phyloP scores from a whole-genome alignment of 129 eudicot species.

The Flaveria linearis region DNA sequence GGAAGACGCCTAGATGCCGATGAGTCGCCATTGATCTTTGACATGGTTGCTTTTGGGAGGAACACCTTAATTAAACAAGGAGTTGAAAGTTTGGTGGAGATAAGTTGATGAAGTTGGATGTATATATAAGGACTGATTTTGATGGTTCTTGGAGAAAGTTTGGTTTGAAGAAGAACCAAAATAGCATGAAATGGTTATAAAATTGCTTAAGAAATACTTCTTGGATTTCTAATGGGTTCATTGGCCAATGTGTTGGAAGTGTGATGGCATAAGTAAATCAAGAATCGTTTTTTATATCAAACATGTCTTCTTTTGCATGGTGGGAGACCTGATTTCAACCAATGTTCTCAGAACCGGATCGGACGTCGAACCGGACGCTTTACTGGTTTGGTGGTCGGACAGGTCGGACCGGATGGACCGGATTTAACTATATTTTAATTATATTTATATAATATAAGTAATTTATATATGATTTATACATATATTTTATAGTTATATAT shows the following conservation, averaged over 20 bases:
- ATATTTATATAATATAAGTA: too few relatives aligned
- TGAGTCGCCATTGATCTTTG: conserved; percentile 34
- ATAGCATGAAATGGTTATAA: conserved; percentile 61
- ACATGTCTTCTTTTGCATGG: not conserved
- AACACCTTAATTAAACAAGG: not conserved
- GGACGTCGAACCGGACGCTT: too few relatives aligned
- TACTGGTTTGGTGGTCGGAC: too few relatives aligned
- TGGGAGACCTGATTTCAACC: conserved; percentile 26
- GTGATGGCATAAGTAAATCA: conserved; percentile 45
- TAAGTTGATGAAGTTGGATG: conserved; percentile 19
- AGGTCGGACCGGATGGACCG: too few relatives aligned
- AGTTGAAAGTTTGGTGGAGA: conserved; percentile 20
- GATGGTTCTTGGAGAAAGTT: conserved; percentile 63
- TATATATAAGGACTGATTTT: conserved; percentile 49
- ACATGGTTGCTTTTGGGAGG: conserved; percentile 38
- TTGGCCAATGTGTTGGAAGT: conserved; percentile 38
- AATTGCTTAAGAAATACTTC: conserved; percentile 32
- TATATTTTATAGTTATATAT: too few relatives aligned
- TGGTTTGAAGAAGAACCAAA: conserved; percentile 53
- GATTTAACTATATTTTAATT: too few relatives aligned
- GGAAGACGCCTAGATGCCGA: conserved; percentile 48
- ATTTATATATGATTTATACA: too few relatives aligned
- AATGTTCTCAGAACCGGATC: too few relatives aligned
- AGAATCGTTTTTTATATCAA: conserved; percentile 32
- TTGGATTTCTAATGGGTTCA: conserved; percentile 38